Evolutionary conservation across 2,329 filamentous ascomycete species (phyloP), one percentile per base, ranked within the genome.

Genomic region (Beauveria brongniartii): DNA sequence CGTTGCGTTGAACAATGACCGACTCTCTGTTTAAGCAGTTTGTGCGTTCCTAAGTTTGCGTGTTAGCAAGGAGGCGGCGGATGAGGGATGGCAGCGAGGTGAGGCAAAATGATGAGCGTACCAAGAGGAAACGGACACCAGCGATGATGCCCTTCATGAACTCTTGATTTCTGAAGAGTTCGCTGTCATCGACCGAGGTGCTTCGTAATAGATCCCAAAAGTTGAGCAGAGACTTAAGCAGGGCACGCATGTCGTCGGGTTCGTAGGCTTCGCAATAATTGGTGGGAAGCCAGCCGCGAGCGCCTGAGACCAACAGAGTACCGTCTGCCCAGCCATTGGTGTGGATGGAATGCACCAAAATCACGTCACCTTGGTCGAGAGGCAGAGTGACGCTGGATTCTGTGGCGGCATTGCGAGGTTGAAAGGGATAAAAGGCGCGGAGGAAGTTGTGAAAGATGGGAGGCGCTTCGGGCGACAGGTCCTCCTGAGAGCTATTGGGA

Each of bases 311-410:
- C 63, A 99, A 77, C 46, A 97, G 79, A 1, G 94, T 99, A 56
- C 94, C 94, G 73, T 99, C 94, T 37, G 94, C 94, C 94, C 94
- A 99, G 67, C 94, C 94, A 77, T 97, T 99, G 63, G 91, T 94
- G 74, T 99, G 94, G 66, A 97, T 90, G 4, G 94, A 97, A 74
- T 99, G 94, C 24, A 99, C 89, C 62, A 99, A 77, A 59, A 99
- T 88, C 54, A 99, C 85, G 69, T 99, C 94, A 62, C 94, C 94
- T 70, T 94, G 88, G 67, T 90, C 90, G 61, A 99, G 82, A 24
- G 92, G 89, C 12, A 97, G 80, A 12, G 93, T 97, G 60, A 97
- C 89, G 10, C 91, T 94, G 12, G 89, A 88, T 62, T 92, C 90
- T n/a, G 85, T 85, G 63, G 91, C 84, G 47, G 89, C 83, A 68